Evolutionary conservation across 1,284 basidiomycete genomes (phyloP), one percentile per base, ranked within the genome.

Genomic region (Rhodofomes roseus): DNA sequence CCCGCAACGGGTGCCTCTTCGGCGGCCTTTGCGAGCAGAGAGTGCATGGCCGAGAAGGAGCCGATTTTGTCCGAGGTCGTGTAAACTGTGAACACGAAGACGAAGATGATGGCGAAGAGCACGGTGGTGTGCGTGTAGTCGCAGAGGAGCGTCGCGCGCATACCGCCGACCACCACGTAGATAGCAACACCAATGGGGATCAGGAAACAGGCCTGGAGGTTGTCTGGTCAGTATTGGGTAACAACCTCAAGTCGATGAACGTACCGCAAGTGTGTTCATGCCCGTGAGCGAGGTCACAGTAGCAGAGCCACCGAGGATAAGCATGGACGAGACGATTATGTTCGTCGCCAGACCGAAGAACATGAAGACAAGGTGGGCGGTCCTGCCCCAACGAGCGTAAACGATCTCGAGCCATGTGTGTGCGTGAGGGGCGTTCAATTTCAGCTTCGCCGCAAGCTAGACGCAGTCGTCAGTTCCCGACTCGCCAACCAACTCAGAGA

Each of bases 71-170:
- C 66, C 16, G 77, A 80, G 2, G 84, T 90, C 0, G 85, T 85
- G 70, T 95, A 97, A 20, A 92, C 92, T 8, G 78, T 80, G 70
- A 88, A 82, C 41, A 79, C 71, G 68, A 87, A 90, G 55, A 79
- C 77, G 70, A 92, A 78, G 70, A 93, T 91, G 72, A 95, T 93
- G 46, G 83, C 83, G 69, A 93, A 93, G 25, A 95, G 82, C 12
- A 93, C 87, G 0, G 86, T 79, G 0, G 93, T 95, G 71, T 95
- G 90, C 1, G 89, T 87, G 71, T 74, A 77, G 71, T 72, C 72
- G 59, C 77, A 79, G 34, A 80, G 66, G 9, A 79, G 70, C 0
- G 76, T 77, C 0, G 79, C 77, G 12, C 81, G 74, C 69, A 82
- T 77, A 1, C 80, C 80, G 40, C 80, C 81, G 14, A 81, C 76